phyloP scores from a whole-genome alignment of 352 stramenopile genomes.

The Phytophthora colocasiae region DNA sequence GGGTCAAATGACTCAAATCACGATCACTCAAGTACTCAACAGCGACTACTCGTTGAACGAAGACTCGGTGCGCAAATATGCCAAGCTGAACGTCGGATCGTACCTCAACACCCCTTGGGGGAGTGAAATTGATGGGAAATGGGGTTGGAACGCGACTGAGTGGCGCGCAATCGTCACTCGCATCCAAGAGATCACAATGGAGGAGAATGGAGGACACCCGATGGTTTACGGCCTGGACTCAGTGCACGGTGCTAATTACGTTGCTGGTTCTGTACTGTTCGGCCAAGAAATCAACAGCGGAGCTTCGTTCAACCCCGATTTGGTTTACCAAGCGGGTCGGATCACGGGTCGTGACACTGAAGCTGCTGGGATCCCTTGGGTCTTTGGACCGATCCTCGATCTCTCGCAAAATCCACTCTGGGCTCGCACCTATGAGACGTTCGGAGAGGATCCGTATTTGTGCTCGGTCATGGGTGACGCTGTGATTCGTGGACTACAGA shows the following conservation, averaged over 20 bases:
- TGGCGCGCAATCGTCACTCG: slow-evolving; percentile 77
- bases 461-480: slow-evolving; percentile 72
- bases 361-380: slow-evolving; percentile 88
- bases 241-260: slow-evolving; percentile 92
- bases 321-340: slow-evolving; percentile 72
- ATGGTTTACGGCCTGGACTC: slow-evolving; percentile 92
- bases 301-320: slow-evolving; percentile 87
- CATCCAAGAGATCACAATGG: slow-evolving; percentile 81
- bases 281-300: slow-evolving; percentile 90
- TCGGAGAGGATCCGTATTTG: slow-evolving; percentile 91
- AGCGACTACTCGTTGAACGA: slow-evolving; percentile 66
- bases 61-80: slow-evolving; percentile 66
- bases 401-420: slow-evolving; percentile 89
- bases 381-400: slow-evolving; percentile 90
- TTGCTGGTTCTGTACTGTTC: slow-evolving; percentile 82
- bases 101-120: slow-evolving; percentile 82
- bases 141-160: slow-evolving; percentile 63
- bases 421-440: slow-evolving; percentile 93
- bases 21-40: slow-evolving; percentile 78
- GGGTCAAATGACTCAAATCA: slow-evolving; percentile 92
- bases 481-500: slow-evolving; percentile 85
- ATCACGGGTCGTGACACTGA: slow-evolving; percentile 87
- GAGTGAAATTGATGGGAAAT: slow-evolving; percentile 32
- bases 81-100: slow-evolving; percentile 83
- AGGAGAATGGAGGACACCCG: slow-evolving; percentile 65